These are phyloP conservation scores for Paragyromitra xinjiangensis DNA, from an alignment of 495 filamentous ascomycete species.

Conservation along the genomic window DNA sequence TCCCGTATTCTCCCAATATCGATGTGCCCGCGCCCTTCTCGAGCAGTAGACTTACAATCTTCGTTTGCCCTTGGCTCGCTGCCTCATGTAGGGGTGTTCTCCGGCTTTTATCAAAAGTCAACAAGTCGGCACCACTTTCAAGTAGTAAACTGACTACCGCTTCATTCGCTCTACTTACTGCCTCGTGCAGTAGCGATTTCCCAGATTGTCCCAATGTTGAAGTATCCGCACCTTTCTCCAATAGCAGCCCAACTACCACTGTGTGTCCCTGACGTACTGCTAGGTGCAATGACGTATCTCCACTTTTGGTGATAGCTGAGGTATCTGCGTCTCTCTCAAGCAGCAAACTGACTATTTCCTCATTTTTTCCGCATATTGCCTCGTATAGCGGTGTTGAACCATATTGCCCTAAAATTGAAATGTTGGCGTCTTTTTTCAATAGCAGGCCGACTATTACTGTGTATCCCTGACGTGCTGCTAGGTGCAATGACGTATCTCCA, in stretches of 20 bases:
- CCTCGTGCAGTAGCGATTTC: too few relatives aligned
- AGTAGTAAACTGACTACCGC: neutral
- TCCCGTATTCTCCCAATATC: too few relatives aligned
- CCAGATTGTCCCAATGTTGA: too few relatives aligned
- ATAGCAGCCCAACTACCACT: neutral
- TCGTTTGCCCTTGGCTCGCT: too few relatives aligned
- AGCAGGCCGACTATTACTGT: neutral
- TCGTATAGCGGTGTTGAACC: neutral
- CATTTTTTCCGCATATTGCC: neutral
- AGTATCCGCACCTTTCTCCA: neutral
- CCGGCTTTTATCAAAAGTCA: too few relatives aligned
- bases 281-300: conserved; percentile 5
- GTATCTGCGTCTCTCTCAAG: neutral
- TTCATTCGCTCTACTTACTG: too few relatives aligned
- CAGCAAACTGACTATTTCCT: neutral
- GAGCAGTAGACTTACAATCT: too few relatives aligned
- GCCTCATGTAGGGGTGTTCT: too few relatives aligned
- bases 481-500: neutral
- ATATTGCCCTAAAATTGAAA: neutral
- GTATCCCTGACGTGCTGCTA: conserved; percentile 1
- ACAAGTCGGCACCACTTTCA: neutral
- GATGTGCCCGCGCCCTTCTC: too few relatives aligned
- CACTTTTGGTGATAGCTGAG: neutral
- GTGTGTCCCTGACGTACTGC: neutral
- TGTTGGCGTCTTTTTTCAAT: neutral